Base-by-base conservation (phyloP, 805 yeast genomes). In the Yamadazyma scolyti region DNA sequence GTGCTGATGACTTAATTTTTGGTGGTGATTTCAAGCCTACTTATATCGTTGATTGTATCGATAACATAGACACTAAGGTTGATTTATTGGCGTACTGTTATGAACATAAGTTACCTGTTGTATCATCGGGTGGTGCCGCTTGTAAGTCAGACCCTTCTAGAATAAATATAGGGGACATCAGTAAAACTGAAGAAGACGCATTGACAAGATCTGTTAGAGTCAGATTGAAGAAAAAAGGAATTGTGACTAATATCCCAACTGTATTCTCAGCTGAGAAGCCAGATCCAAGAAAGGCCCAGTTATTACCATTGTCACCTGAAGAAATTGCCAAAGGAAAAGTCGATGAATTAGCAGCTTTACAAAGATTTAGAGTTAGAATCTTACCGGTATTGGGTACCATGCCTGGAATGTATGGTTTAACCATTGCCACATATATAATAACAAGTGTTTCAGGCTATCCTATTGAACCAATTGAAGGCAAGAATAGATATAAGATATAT, bases 91-190 rank as follows among this genome's bases (percentile, higher is more conserved):
- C 79, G 19, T 89, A 71, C 57, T 81, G 95, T 43, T 64, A 79
- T 51, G 66, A 69, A 11, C 60, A 76, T 25, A 56, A 68, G 2
- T 52, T 90, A 20, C 75, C 74, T n/a, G 82, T 88, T 19, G 73
- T 93, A 23, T 79, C 95, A 4, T 84, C 96, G 1, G 94, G 94
- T 78, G 99, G 99, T 16, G 97, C 99, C 1, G 95, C 96, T 4
- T 82, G 96, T 46, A 93, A 93, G 56, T 82, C 95, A 31, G 99
- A 93, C 53, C 94, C 97, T 9, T 82, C 97, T 3, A 70, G 97
- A 48, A 76, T 93, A 35, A 84, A 87, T 52, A 72, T 93, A 24
- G 88, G 88, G 20, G 99, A 93, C 58, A 77, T 93, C 32, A 79
- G 94, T 20, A 75, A 74, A 31, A 85, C 98, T 0, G 90, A 84